Evolutionary conservation across 2,329 filamentous ascomycete species (phyloP).

Genomic region (Fusarium chaquense): DNA sequence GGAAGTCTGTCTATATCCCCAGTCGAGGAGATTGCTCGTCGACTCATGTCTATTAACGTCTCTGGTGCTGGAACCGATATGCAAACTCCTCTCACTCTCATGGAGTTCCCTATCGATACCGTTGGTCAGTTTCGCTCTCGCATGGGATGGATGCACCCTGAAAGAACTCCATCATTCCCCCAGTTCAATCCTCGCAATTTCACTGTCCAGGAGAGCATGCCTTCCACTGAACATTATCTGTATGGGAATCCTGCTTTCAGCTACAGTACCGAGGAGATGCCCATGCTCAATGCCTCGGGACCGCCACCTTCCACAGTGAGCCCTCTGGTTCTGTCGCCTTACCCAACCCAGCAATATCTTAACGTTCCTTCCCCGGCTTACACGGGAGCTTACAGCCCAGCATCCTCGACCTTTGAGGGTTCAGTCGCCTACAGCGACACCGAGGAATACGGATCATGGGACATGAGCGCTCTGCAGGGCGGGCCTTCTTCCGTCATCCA

Average conservation of each 20-base stretch:
- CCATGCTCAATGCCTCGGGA: slow-evolving; percentile 62
- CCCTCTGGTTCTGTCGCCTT: slow-evolving; percentile 68
- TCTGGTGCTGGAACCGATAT: slow-evolving; percentile 68
- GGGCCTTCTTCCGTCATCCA: slow-evolving; percentile 61
- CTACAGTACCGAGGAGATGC: slow-evolving; percentile 73
- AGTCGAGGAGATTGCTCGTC: slow-evolving; percentile 86
- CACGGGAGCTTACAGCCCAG: slow-evolving; percentile 69
- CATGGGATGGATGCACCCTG: slow-evolving; percentile 74
- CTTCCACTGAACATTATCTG: slow-evolving; percentile 59
- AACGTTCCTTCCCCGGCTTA: slow-evolving; percentile 73
- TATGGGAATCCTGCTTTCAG: slow-evolving; percentile 71
- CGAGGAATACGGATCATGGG: slow-evolving; percentile 66
- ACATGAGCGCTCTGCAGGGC: slow-evolving; percentile 58
- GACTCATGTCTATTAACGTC: slow-evolving; percentile 76
- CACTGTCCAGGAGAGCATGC: slow-evolving; percentile 61
- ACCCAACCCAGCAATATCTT: slow-evolving; percentile 67
- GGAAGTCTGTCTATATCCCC: slow-evolving; percentile 82
- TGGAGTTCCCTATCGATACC: slow-evolving; percentile 79
- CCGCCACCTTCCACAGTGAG: slow-evolving; percentile 63
- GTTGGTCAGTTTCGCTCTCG: slow-evolving; percentile 76
- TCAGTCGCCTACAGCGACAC: slow-evolving; percentile 73
- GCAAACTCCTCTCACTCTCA: slow-evolving; percentile 73
- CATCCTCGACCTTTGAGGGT: slow-evolving; percentile 72
- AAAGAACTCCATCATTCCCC: slow-evolving; percentile 70
- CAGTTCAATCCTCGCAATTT: slow-evolving; percentile 70